These are phyloP conservation scores for Ophiocordyceps camponoti-leonardi DNA, from an alignment of 2,329 filamentous ascomycete species.

Conservation along the genomic window DNA sequence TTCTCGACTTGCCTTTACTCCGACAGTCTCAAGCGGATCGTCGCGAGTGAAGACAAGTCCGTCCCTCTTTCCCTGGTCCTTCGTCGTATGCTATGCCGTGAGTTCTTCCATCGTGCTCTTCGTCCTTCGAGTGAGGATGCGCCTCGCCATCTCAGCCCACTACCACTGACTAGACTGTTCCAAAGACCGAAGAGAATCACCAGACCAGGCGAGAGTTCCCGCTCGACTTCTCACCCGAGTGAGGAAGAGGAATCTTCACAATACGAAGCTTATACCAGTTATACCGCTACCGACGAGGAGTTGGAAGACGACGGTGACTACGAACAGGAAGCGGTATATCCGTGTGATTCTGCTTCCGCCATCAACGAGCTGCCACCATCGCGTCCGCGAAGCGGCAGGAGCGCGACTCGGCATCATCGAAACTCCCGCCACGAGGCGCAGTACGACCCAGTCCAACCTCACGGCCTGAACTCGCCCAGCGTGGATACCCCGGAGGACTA, in stretches of 20 bases:
- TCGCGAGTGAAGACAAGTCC: conserved; percentile 24
- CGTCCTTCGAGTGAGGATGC: conserved; percentile 1
- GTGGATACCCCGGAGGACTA: conserved; percentile 51
- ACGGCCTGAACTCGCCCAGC: conserved; percentile 35
- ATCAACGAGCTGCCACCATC: conserved; percentile 15
- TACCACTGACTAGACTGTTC: conserved; percentile 10
- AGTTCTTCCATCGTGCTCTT: conserved; percentile 12
- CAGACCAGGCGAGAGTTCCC: conserved; percentile 12
- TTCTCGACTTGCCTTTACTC: conserved; percentile 21
- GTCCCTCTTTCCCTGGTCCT: neutral
- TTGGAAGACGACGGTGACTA: conserved; percentile 20
- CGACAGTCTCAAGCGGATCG: conserved; percentile 25
- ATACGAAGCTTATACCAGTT: conserved; percentile 14
- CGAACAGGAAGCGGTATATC: conserved; percentile 32
- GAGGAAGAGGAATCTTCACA: conserved; percentile 20
- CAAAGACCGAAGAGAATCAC: conserved; percentile 10
- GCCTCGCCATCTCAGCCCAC: conserved; percentile 4
- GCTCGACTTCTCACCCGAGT: conserved; percentile 18
- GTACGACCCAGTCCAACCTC: conserved; percentile 16
- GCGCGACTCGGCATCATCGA: conserved; percentile 14
- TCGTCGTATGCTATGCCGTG: conserved; percentile 24
- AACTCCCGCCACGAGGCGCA: conserved; percentile 18
- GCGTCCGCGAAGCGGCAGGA: conserved; percentile 7
- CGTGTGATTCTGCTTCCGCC: conserved; percentile 40
- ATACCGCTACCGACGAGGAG: conserved; percentile 21